Conservation (phyloP, 305 asterid species). For the Solanum hybrid region DNA sequence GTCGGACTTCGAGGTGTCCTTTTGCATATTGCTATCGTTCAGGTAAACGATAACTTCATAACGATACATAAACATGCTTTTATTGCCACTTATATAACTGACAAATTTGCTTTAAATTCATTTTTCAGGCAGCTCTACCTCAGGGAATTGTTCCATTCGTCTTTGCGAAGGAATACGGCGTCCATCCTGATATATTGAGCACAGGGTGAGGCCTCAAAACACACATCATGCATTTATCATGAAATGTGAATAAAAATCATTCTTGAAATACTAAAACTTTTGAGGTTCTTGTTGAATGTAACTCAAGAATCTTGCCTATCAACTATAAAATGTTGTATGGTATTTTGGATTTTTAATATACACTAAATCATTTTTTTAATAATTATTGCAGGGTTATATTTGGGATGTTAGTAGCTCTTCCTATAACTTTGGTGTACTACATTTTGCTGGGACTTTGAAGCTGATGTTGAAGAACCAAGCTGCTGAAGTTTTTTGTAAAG, state of each 20-base stretch:
- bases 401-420: slow-evolving; percentile 87
- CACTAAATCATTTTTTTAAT: not conserved
- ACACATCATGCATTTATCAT: not conserved
- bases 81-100: not conserved
- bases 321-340: not conserved
- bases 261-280: not conserved
- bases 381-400: slow-evolving; percentile 68
- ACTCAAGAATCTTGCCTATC: not conserved
- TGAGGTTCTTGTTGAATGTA: not conserved
- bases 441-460: slow-evolving; percentile 68
- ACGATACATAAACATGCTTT: no score
- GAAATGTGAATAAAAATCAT: not conserved
- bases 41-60: slow-evolving; percentile 27
- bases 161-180: slow-evolving; percentile 20
- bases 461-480: not conserved
- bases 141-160: slow-evolving; percentile 24
- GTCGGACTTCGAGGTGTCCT: slow-evolving; percentile 75
- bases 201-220: slow-evolving; percentile 13
- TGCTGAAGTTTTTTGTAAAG: slow-evolving; percentile 2
- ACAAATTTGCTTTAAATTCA: not conserved
- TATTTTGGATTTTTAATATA: not conserved
- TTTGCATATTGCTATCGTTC: slow-evolving; percentile 74
- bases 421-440: slow-evolving; percentile 85
- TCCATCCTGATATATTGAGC: slow-evolving; percentile 22
- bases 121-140: slow-evolving; percentile 21